Conservation (phyloP, 371 early-diverging fungal species). For the Mortierella sp. region DNA sequence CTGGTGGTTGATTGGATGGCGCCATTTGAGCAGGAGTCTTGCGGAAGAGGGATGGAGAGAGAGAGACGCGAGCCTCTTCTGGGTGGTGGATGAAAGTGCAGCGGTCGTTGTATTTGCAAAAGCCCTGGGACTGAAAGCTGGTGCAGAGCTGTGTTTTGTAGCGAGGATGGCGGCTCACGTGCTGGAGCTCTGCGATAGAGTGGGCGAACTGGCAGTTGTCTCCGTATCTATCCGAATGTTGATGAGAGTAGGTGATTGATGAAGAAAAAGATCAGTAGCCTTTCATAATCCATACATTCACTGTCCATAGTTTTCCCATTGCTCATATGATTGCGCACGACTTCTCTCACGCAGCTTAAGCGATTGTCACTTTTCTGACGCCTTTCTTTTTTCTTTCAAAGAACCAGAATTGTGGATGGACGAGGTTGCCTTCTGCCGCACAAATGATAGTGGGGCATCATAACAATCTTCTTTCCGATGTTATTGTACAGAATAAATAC, state of each 20-base stretch:
- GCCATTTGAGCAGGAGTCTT: background rate
- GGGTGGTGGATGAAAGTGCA: slow-evolving; percentile 95
- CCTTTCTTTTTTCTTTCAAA: background rate
- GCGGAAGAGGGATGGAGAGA: background rate
- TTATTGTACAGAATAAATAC: background rate
- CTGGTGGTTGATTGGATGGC: background rate
- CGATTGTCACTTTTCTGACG: background rate
- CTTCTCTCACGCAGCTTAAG: background rate
- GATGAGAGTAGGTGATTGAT: background rate
- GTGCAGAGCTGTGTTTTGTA: slow-evolving; percentile 96
- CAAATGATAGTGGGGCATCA: background rate
- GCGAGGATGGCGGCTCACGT: slow-evolving; percentile 90
- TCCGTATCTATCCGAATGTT: slow-evolving; percentile 74
- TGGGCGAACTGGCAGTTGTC: slow-evolving; percentile 98
- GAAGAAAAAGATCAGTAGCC: background rate
- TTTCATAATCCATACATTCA: background rate
- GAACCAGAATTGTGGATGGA: background rate
- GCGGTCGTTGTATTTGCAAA: slow-evolving; percentile 94
- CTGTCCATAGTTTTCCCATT: background rate
- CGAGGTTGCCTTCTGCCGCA: too few species aligned
- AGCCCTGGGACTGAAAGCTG: slow-evolving; percentile 90
- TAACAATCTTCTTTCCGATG: background rate
- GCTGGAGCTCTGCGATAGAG: slow-evolving; percentile 82
- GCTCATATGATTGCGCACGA: background rate
- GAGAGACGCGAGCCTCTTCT: slow-evolving; percentile 31